Evolutionary conservation across 169 alveolate genomes (phyloP).

Genomic region (Plasmodium ovale): DNA sequence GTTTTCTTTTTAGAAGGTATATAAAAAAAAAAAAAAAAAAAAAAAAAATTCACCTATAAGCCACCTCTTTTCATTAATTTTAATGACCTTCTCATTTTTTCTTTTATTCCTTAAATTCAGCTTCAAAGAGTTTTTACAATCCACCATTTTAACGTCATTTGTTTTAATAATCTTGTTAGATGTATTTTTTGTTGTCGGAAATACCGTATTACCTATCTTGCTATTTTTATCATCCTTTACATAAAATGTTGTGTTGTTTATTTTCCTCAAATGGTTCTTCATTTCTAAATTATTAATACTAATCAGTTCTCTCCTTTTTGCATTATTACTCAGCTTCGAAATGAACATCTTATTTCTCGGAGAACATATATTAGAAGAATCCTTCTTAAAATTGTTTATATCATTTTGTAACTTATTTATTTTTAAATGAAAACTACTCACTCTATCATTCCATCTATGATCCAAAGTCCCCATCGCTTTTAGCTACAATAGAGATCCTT

Average conservation of each 20-base stretch:
- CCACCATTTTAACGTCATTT: slow-evolving; percentile 38
- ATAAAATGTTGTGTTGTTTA: slow-evolving; percentile 12
- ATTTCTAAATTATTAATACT: slow-evolving; percentile 35
- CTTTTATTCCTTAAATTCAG: slow-evolving; percentile 63
- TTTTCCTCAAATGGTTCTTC: slow-evolving; percentile 15
- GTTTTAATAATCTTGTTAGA: slow-evolving; percentile 59
- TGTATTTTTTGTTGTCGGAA: slow-evolving; percentile 45
- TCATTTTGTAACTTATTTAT: slow-evolving; percentile 43
- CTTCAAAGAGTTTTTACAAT: slow-evolving; percentile 10
- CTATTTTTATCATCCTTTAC: slow-evolving; percentile 14
- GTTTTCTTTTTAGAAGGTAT: no score
- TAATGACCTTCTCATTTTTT: slow-evolving; percentile 59
- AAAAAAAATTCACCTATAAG: slow-evolving; percentile 49
- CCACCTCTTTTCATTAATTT: slow-evolving; percentile 65
- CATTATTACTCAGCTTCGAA: slow-evolving; percentile 27
- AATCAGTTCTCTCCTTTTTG: slow-evolving; percentile 53
- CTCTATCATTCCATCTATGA: slow-evolving; percentile 49
- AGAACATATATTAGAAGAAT: slow-evolving; percentile 10
- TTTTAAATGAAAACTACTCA: slow-evolving; percentile 39
- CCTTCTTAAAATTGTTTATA: slow-evolving; percentile 33
- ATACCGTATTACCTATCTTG: slow-evolving; percentile 12
- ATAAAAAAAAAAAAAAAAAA: no score
- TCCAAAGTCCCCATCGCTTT: slow-evolving; percentile 32
- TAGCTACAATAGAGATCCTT: not conserved
- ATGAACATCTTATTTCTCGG: slow-evolving; percentile 4